Percentiles rank a stretch among this genome's conserved stretches.
phyloP scores from a whole-genome alignment of 2,329 filamentous ascomycete genomes.

The Ceratocystis harringtonii region DNA sequence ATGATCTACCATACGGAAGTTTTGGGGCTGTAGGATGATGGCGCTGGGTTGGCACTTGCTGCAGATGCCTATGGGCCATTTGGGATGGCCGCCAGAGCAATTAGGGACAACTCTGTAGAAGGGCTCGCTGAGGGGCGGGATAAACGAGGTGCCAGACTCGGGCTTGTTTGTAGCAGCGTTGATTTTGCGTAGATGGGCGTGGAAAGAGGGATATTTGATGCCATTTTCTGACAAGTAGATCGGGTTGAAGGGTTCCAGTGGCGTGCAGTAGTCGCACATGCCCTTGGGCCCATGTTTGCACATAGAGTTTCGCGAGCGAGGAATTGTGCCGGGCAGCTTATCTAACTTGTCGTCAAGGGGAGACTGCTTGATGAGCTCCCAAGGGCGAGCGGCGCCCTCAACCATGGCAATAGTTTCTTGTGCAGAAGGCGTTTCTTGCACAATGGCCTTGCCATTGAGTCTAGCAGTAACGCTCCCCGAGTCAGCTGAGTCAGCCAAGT shows the following conservation, averaged over 20 bases:
- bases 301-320: conserved; percentile 68
- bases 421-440: conserved; percentile 55
- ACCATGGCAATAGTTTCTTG: conserved; percentile 50
- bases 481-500: background rate
- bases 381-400: conserved; percentile 33
- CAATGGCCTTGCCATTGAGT: conserved; percentile 64
- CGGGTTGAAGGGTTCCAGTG: conserved; percentile 82
- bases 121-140: conserved; percentile 84
- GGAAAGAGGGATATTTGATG: conserved; percentile 97
- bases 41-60: conserved; percentile 96
- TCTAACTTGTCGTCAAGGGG: conserved; percentile 76
- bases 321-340: conserved; percentile 78
- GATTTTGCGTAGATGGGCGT: conserved; percentile 84
- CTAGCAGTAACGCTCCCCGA: conserved; percentile 40
- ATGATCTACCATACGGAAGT: conserved; percentile 94
- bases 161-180: conserved; percentile 95
- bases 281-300: conserved; percentile 91
- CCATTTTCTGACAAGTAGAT: conserved; percentile 86
- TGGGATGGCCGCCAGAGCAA: conserved; percentile 83
- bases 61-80: conserved; percentile 93
- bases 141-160: conserved; percentile 84
- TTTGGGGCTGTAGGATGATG: conserved; percentile 85
- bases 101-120: conserved; percentile 79
- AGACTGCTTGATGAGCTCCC: conserved; percentile 85
- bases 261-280: conserved; percentile 99